phyloP scores from a whole-genome alignment of 495 filamentous ascomycete genomes.

The Chaetomium tenue region DNA sequence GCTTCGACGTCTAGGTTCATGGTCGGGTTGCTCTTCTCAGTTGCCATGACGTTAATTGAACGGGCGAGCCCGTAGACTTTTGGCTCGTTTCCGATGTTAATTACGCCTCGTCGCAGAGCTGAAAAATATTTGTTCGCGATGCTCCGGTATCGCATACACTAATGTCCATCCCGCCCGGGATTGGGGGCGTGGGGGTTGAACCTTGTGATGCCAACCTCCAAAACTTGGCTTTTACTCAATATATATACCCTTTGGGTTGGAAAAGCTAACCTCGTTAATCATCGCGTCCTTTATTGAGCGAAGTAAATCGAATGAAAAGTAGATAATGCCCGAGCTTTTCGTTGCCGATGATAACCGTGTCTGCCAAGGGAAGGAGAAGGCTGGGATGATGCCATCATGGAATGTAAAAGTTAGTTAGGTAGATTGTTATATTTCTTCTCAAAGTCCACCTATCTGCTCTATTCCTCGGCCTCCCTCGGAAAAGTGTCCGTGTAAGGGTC shows the following conservation, averaged over 20 bases:
- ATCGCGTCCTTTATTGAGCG: background rate
- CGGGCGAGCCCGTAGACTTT: background rate
- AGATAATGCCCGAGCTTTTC: background rate
- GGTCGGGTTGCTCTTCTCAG: conserved; percentile 9
- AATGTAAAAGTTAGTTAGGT: too few species aligned
- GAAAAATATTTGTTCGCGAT: background rate
- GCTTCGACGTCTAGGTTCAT: conserved; percentile 4
- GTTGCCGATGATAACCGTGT: conserved; percentile 1
- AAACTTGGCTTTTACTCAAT: background rate
- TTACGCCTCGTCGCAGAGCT: background rate
- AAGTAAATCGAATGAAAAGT: background rate
- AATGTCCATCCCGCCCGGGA: background rate
- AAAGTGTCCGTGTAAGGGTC: conserved; percentile 48
- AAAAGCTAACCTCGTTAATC: background rate
- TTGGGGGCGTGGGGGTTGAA: conserved; percentile 10
- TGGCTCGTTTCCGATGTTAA: background rate
- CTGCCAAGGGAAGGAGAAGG: background rate
- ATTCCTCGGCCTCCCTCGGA: conserved; percentile 1
- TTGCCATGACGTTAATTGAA: background rate
- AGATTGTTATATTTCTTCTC: background rate
- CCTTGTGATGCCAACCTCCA: background rate
- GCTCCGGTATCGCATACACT: conserved; percentile 13
- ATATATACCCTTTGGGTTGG: background rate
- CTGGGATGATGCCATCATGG: too few species aligned
- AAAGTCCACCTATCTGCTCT: background rate